These are phyloP conservation scores for Mortierella claussenii DNA, from an alignment of 192 early-diverging fungal genomes.

Conservation along the genomic window DNA sequence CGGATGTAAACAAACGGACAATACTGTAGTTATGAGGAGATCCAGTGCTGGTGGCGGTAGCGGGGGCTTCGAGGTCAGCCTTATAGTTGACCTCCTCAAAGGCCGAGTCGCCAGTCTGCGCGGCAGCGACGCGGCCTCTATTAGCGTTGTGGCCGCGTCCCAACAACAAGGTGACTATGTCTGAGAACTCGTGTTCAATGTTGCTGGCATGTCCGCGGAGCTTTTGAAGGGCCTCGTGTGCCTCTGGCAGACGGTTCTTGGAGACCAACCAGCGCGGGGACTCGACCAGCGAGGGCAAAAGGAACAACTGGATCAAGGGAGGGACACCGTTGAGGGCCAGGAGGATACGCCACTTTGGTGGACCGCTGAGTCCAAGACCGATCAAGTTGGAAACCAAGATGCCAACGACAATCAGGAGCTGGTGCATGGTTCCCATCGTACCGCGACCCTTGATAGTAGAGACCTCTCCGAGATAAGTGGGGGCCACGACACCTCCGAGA, in stretches of 20 bases:
- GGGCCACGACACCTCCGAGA: slow-evolving; percentile 63
- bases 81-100: slow-evolving; percentile 23
- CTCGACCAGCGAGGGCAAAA: slow-evolving; percentile 78
- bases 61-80: slow-evolving; percentile 49
- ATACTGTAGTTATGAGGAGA: slow-evolving; percentile 57
- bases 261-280: slow-evolving; percentile 79
- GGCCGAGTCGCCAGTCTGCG: slow-evolving; percentile 18
- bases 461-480: slow-evolving; percentile 85
- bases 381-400: slow-evolving; percentile 77
- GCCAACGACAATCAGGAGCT: slow-evolving; percentile 82
- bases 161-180: slow-evolving; percentile 66
- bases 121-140: neutral
- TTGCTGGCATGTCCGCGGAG: slow-evolving; percentile 62
- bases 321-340: slow-evolving; percentile 73
- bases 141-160: slow-evolving; percentile 34
- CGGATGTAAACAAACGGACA: slow-evolving; percentile 64
- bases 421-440: slow-evolving; percentile 76
- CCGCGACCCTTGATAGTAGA: slow-evolving; percentile 77
- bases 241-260: slow-evolving; percentile 70
- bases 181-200: slow-evolving; percentile 70
- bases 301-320: slow-evolving; percentile 62
- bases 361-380: slow-evolving; percentile 67
- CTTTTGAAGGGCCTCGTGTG: slow-evolving; percentile 58
- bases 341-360: slow-evolving; percentile 79
- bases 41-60: slow-evolving; percentile 34